phyloP scores from a whole-genome alignment of 2,329 filamentous ascomycete species.

The Byssoonygena ceratinophila region DNA sequence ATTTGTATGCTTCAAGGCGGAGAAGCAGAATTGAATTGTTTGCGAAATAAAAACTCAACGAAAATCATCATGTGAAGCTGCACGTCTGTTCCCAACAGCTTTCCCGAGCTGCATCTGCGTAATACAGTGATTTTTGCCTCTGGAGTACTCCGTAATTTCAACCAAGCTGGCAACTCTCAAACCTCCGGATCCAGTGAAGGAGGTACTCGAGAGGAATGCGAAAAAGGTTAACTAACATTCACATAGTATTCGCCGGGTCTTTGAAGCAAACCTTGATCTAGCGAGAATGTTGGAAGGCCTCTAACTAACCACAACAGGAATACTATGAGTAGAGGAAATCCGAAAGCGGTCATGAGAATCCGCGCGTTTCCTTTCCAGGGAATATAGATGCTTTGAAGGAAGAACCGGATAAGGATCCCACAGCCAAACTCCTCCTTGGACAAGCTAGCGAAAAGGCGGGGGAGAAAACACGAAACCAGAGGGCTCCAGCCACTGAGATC shows the following conservation, averaged over 20 bases:
- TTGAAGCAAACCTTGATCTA: not conserved
- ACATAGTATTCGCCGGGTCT: not conserved
- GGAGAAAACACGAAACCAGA: not conserved
- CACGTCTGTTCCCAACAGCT: too few species aligned
- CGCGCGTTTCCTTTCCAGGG: not conserved
- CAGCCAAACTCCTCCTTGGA: not conserved
- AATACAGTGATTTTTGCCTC: too few species aligned
- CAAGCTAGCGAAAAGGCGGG: constrained; percentile 1
- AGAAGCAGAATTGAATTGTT: too few species aligned
- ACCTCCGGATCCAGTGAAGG: not conserved
- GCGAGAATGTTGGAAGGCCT: not conserved
- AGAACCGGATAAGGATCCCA: not conserved
- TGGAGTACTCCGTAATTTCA: too few species aligned
- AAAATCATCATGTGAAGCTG: too few species aligned
- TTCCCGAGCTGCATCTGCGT: too few species aligned
- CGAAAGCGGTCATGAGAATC: not conserved
- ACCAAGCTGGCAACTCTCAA: not conserved
- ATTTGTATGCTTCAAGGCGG: too few species aligned
- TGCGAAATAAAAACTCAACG: too few species aligned
- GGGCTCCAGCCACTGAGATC: constrained; percentile 1
- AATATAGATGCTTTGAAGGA: not conserved
- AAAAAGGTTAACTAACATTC: not conserved
- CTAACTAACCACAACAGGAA: not conserved
- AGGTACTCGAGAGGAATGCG: not conserved
- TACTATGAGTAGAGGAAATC: not conserved